Evolutionary conservation across 1,139 yeast genomes (phyloP).

Genomic region (Suhomyces panamericanus): DNA sequence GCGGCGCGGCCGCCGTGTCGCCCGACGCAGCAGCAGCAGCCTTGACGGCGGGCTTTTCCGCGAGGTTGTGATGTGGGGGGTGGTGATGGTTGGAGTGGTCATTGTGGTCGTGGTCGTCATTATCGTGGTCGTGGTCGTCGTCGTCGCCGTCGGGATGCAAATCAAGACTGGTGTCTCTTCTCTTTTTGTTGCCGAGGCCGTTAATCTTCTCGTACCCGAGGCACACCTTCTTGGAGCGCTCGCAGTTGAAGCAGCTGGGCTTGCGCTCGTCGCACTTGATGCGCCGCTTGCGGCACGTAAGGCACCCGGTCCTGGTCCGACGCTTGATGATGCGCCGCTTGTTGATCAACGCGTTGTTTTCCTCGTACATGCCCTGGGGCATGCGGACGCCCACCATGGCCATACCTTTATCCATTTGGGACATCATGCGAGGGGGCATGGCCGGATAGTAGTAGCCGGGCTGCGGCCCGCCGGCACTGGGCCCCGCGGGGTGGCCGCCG

Average conservation of each 20-base stretch:
- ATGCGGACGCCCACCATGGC: constrained; percentile 11
- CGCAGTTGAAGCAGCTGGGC: constrained; percentile 74
- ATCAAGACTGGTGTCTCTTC: constrained; percentile 16
- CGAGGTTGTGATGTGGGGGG: not conserved
- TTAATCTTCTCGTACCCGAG: constrained; percentile 56
- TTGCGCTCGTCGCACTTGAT: constrained; percentile 45
- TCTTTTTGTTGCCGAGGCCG: constrained; percentile 14
- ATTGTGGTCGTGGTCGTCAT: constrained; percentile 2
- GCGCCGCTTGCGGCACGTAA: constrained; percentile 32
- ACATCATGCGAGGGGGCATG: constrained; percentile 10
- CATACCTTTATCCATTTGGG: constrained; percentile 8
- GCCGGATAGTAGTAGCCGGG: constrained; percentile 12
- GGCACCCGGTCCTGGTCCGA: constrained; percentile 30
- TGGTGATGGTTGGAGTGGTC: constrained; percentile 3
- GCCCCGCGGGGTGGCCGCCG: constrained; percentile 6
- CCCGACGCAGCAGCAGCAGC: no score
- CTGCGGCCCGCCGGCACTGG: constrained; percentile 2
- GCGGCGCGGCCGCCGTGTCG: no score
- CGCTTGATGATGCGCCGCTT: constrained; percentile 42
- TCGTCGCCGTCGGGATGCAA: constrained; percentile 10
- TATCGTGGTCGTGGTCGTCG: constrained; percentile 7
- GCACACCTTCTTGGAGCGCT: constrained; percentile 66
- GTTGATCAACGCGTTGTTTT: constrained; percentile 37
- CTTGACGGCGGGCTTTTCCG: not conserved
- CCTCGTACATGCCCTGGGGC: constrained; percentile 22